Evolutionary conservation across 2,329 filamentous ascomycete species (phyloP), one percentile per base, ranked within the genome.

Genomic region (Trichoderma lentiforme): DNA sequence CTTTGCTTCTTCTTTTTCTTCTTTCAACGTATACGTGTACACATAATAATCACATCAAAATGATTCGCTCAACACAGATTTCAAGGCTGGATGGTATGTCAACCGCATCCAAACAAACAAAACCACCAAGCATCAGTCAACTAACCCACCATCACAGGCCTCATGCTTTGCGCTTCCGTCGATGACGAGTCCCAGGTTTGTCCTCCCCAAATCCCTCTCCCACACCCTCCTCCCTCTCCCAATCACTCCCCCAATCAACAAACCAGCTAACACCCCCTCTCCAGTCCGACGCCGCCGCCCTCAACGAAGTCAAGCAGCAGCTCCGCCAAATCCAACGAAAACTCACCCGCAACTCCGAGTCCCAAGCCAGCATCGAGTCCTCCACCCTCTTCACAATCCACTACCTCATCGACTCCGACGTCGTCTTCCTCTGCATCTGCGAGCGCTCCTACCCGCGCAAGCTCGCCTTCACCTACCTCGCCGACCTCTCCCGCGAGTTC

Each of bases 381-480:
- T 91, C 91, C 76, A 91, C 92, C 75, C 78, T 81, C 85, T 95
- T 93, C 85, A 94, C 90, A 73, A 87, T 98, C 81, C 95, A 99
- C 88, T 97, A 97, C 86, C 86, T 95, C 74, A 93, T 99, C 83
- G 86, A 92, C 78, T 87, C 90, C 79, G 91, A 93, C 77, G 88
- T 99, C 76, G 91, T 94, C 84, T 98, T 97, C 86, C 87, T 98
- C 77, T 94, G 93, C 86, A 95, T 99, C 83, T 95, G 93, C 86
- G 95, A 98, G 82, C 88, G 90, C 72, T 93, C 93, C 71, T 99
- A 98, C 86, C 95, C 96, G 72, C 95, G 96, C 83, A 98, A 99
- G 84, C 92, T 99, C 63, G 95, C 97, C 79, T 97, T 99, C 83
- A 98, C 95, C 73, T 99, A 98, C 88, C 94, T 99, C 73, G 90